Percentiles rank a stretch among this genome's conserved stretches.
Evolutionary conservation across 2,329 filamentous ascomycete genomes (phyloP).

Genomic region (Trichophyton verrucosum): DNA sequence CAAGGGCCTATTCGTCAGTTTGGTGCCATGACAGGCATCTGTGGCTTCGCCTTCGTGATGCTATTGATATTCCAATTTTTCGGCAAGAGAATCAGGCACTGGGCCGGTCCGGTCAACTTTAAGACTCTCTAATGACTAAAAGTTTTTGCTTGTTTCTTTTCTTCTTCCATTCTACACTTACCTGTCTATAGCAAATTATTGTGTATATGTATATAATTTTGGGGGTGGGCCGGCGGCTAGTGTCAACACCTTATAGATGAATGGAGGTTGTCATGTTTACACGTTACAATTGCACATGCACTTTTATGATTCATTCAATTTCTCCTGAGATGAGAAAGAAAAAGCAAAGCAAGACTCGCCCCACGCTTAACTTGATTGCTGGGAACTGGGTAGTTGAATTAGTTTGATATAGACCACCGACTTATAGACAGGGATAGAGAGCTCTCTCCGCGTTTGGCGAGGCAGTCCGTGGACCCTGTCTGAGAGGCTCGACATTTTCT

Average conservation of each 20-base stretch:
- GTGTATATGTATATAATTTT: background rate
- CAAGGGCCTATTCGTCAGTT: slow-evolving; percentile 36
- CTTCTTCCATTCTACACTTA: too few species aligned
- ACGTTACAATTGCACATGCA: too few species aligned
- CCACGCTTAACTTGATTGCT: background rate
- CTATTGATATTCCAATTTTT: slow-evolving; percentile 25
- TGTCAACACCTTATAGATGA: too few species aligned
- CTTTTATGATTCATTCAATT: too few species aligned
- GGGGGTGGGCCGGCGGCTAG: background rate
- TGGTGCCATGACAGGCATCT: slow-evolving; percentile 37
- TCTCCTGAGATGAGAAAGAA: too few species aligned
- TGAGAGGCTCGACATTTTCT: too few species aligned
- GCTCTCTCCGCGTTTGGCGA: background rate
- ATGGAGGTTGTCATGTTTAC: too few species aligned
- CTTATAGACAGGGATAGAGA: background rate
- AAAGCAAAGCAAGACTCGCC: background rate
- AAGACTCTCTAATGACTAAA: slow-evolving; percentile 14
- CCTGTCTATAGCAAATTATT: background rate
- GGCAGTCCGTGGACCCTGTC: too few species aligned
- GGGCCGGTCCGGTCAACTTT: slow-evolving; percentile 27
- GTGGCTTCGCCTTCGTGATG: slow-evolving; percentile 26
- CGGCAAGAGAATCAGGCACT: slow-evolving; percentile 29
- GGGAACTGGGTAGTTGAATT: background rate
- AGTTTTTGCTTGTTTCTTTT: background rate
- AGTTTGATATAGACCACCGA: background rate